These are phyloP conservation scores for Malus sieversii DNA, from an alignment of 306 rosid species.

Conservation along the genomic window DNA sequence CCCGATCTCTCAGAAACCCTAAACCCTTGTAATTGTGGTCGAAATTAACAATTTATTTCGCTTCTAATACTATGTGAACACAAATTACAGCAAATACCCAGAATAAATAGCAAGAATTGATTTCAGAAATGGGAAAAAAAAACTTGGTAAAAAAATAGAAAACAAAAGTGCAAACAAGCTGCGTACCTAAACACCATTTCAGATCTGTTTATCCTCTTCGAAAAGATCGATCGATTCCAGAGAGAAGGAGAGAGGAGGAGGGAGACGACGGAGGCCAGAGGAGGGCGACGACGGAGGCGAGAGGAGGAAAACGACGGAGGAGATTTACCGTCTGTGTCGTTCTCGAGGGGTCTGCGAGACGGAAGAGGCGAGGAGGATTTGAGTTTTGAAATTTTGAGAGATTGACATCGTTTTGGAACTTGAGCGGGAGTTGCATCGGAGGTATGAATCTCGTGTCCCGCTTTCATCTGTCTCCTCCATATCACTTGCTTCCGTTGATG, in stretches of 20 bases:
- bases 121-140: background rate
- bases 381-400: no score
- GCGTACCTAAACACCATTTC: background rate
- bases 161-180: background rate
- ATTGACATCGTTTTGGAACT: no score
- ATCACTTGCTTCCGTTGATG: background rate
- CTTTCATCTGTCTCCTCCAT: background rate
- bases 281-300: no score
- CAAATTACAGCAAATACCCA: background rate
- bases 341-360: no score
- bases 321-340: no score
- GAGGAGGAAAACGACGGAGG: no score
- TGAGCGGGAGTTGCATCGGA: background rate
- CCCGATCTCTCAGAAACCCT: background rate
- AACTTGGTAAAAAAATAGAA: no score
- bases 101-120: background rate
- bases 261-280: background rate
- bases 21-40: background rate
- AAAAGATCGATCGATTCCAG: no score
- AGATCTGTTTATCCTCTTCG: background rate
- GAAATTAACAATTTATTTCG: background rate
- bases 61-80: background rate
- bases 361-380: no score
- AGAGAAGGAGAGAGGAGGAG: background rate
- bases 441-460: background rate